A percentile compares a stretch with the other conserved stretches of the same genome.
Evolutionary conservation across 2,329 filamentous ascomycete genomes (phyloP).

Genomic region (Colletotrichum eleusines): DNA sequence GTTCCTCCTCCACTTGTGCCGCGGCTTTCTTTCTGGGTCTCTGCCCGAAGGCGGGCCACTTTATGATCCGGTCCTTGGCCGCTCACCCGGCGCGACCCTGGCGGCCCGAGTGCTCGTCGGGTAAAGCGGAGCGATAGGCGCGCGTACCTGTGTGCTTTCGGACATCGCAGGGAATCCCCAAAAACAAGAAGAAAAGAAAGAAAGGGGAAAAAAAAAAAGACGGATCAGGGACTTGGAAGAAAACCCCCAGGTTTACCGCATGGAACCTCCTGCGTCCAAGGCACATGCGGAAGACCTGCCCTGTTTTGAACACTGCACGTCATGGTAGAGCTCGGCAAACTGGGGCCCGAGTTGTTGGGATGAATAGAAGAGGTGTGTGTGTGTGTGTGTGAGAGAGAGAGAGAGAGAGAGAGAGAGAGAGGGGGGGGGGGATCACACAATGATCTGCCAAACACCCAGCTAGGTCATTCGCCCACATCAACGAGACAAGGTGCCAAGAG

Average conservation of each 20-base stretch:
- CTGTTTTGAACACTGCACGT: not conserved
- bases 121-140: constrained; percentile 9
- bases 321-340: not conserved
- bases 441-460: not conserved
- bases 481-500: not conserved
- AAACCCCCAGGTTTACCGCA: not conserved
- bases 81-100: constrained; percentile 46
- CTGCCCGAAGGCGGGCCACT: constrained; percentile 48
- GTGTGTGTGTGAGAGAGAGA: not conserved
- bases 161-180: too few species aligned
- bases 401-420: not conserved
- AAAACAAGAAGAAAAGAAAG: too few species aligned
- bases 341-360: not conserved
- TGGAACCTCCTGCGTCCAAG: not conserved
- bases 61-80: constrained; percentile 47
- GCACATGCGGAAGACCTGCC: not conserved
- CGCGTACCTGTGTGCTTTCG: not conserved
- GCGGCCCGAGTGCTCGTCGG: constrained; percentile 29
- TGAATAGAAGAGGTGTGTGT: not conserved
- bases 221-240: not conserved
- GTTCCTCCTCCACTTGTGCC: constrained; percentile 60
- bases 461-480: not conserved
- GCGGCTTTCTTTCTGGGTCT: constrained; percentile 54
- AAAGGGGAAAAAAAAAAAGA: not conserved
- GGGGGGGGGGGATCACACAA: too few species aligned